phyloP scores from a whole-genome alignment of 257 asterid genomes.

The Solanum pimpinellifolium region DNA sequence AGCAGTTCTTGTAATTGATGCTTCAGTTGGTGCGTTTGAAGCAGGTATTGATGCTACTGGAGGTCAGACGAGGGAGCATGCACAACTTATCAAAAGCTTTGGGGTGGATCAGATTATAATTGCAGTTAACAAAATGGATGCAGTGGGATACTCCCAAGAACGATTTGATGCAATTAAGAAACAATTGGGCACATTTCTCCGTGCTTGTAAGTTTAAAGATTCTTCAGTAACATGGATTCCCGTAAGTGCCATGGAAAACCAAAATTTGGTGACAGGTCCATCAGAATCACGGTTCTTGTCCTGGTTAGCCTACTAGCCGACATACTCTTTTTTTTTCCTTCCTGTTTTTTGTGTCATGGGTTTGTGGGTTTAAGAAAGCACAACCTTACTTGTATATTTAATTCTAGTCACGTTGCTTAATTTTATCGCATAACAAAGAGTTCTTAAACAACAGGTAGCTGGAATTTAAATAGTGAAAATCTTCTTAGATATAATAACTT shows the following conservation, averaged over 20 bases:
- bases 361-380: neutral
- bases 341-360: neutral
- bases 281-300: conserved; percentile 44
- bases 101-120: conserved; percentile 88
- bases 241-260: conserved; percentile 86
- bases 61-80: conserved; percentile 96
- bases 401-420: neutral
- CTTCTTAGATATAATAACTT: neutral
- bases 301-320: conserved; percentile 47
- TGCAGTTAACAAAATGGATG: conserved; percentile 92
- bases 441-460: neutral
- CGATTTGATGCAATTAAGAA: conserved; percentile 68
- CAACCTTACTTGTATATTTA: neutral
- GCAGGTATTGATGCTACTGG: conserved; percentile 71
- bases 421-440: neutral
- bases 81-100: conserved; percentile 84
- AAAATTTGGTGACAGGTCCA: conserved; percentile 59
- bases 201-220: conserved; percentile 74
- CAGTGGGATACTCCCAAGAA: conserved; percentile 69
- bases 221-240: conserved; percentile 79
- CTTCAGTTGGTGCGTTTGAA: conserved; percentile 89
- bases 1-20: conserved; percentile 85
- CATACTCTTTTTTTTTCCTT: neutral
- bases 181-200: conserved; percentile 69
- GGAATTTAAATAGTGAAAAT: neutral